Evolutionary conservation across 2,329 filamentous ascomycete genomes (phyloP), one percentile per base, ranked within the genome.

Genomic region (Ophiocordyceps australis): DNA sequence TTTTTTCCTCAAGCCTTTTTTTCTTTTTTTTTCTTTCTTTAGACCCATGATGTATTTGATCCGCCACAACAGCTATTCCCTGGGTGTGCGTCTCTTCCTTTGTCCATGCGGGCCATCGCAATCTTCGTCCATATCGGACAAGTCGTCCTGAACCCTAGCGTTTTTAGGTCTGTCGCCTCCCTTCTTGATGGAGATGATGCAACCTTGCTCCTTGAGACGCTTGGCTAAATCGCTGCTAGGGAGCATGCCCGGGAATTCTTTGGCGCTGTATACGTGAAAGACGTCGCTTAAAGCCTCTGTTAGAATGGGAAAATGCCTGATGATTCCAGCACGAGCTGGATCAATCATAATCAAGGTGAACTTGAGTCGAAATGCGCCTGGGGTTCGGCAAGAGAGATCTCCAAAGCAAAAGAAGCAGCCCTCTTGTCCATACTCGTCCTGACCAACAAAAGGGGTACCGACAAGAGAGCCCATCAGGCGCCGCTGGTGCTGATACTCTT

Each of bases 391-490:
- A 4, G 76, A 83, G 13, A 89, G 58, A 42, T 89, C 80, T 0
- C 78, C 75, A 43, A 89, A 89, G 44, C 77, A 81, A 48, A 86
- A 89, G 56, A 86, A 89, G 41, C 75, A 82, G 2, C 80, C 79
- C 34, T 82, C 74, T 14, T 66, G 50, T 27, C 71, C 69, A 27
- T 71, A 59, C 40, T 86, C 78, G 42, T 89, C 80, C 28, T 67
- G 61, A 7, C 77, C 79, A 5, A 79, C 69, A 36, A 82, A 85
- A 0, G 79, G 74, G 1, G 74, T 79, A 6, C 75, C 71, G 4
- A 85, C 77, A 7, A 82, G 53, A 7, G 77, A 78, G 12, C 80
- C 80, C 76, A 86, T 86, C 21, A 89, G 55, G 15, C 78, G 63
- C 23, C 78, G 66, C 33, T 80, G 79, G 30, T 76, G 70, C 23